Evolutionary conservation across 768 basidiomycete species (phyloP).

Genomic region (Chalciporus piperatus): DNA sequence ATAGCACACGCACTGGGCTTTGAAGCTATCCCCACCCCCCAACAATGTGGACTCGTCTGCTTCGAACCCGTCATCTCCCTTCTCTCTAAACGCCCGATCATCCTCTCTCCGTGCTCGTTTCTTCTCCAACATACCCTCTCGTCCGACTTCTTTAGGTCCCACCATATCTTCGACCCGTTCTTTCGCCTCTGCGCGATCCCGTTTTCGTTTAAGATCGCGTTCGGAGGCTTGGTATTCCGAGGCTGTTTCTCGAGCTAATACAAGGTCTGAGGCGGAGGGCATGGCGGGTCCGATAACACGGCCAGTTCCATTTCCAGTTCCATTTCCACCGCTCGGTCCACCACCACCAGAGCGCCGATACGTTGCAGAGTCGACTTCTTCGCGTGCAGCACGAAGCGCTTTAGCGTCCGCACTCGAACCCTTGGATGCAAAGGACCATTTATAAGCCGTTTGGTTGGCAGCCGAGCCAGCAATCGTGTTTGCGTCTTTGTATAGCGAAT

Average conservation of each 20-base stretch:
- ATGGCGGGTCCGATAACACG: slow-evolving; percentile 65
- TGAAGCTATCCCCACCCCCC: slow-evolving; percentile 83
- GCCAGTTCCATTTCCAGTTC: slow-evolving; percentile 35
- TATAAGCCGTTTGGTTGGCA: slow-evolving; percentile 75
- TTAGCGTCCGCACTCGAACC: slow-evolving; percentile 54
- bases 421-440: slow-evolving; percentile 83
- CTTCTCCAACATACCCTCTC: slow-evolving; percentile 86
- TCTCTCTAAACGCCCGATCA: slow-evolving; percentile 69
- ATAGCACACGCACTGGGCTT: slow-evolving; percentile 55
- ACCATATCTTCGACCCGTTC: slow-evolving; percentile 75
- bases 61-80: slow-evolving; percentile 73
- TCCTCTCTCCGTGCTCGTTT: slow-evolving; percentile 70
- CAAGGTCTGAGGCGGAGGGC: slow-evolving; percentile 66
- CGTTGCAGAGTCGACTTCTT: slow-evolving; percentile 52
- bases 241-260: slow-evolving; percentile 62
- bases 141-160: slow-evolving; percentile 76
- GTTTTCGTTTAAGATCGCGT: slow-evolving; percentile 59
- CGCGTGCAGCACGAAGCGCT: slow-evolving; percentile 57
- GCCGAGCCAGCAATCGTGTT: slow-evolving; percentile 53
- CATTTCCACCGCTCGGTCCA: slow-evolving; percentile 2
- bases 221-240: slow-evolving; percentile 53
- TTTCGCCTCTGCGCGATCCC: slow-evolving; percentile 61
- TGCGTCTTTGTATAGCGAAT: slow-evolving; percentile 58
- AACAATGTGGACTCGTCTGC: slow-evolving; percentile 75
- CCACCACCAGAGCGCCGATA: slow-evolving; percentile 24